Base-by-base conservation (phyloP, 2,329 filamentous ascomycete species). In the Rhinocladiella mackenziei region DNA sequence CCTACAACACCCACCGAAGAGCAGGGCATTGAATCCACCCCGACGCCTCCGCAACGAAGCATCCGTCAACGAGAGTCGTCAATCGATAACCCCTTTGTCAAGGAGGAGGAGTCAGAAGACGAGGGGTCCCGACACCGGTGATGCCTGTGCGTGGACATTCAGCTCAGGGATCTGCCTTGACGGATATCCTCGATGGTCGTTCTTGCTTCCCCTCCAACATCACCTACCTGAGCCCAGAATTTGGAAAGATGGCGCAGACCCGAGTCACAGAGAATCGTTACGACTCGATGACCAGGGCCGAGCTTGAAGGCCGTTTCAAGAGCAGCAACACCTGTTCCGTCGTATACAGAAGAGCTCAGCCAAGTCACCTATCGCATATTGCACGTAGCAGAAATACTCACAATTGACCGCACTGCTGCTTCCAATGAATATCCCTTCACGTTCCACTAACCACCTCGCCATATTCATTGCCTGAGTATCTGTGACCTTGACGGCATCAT, bases 331-430 rank as follows among this genome's bases (percentile, higher is more conserved):
- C 71, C 71, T 73, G 43, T 42, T 33, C 25, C 39, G 18, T 42
- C 38, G 23, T 39, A 48, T 39, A 30, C 23, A 43, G 42, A 17
- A n/a, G 18, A 44, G 39, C n/a, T n/a, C n/a, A n/a, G n/a, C n/a
- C n/a, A n/a, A n/a, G n/a, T n/a, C n/a, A n/a, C n/a, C n/a, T n/a
- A 10, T 14, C 23, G 23, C 23, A 26, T 11, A 11, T 11, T 2
- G 22, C 25, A 14, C 33, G 33, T 45, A 19, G 15, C n/a, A 17
- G 14, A 6, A 2, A 15, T 17, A 69, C 75, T 65, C 60, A 74
- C 89, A 95, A 64, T 98, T 98, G 39, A 98, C 91, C n/a, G 89
- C 85, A 65, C 86, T 95, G 63, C 88, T 95, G 63, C 89, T 95
- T 6, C 92, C 94, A 29, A 89, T 75, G 60, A 98, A 98, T 40